Conservation (phyloP, 2,329 filamentous ascomycete species). For the Botrytis fragariae region DNA sequence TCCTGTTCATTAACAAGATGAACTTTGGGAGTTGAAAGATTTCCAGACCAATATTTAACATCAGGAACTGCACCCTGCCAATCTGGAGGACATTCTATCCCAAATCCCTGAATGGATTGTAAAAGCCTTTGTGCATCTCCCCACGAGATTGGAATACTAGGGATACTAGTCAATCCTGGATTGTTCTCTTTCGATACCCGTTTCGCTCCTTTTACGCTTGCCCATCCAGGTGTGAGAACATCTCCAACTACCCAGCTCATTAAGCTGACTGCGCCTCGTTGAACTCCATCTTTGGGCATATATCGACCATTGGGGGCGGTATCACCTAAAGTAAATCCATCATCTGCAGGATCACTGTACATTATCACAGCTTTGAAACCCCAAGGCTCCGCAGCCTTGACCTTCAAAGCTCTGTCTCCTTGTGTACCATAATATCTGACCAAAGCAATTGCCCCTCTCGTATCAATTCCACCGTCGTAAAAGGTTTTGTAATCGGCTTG, state of each 20-base stretch:
- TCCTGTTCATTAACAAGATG: constrained; percentile 85
- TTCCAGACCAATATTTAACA: constrained; percentile 84
- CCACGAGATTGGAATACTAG: constrained; percentile 87
- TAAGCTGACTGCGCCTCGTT: constrained; percentile 76
- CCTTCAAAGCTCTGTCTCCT: constrained; percentile 71
- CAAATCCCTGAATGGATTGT: constrained; percentile 71
- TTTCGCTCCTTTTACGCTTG: constrained; percentile 63
- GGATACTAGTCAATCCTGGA: constrained; percentile 74
- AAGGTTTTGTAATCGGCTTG: constrained; percentile 77
- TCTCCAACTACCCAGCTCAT: constrained; percentile 85
- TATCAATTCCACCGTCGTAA: constrained; percentile 66
- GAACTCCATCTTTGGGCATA: constrained; percentile 79
- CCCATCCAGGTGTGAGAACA: constrained; percentile 85
- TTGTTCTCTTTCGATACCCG: constrained; percentile 69
- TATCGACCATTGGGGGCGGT: constrained; percentile 74
- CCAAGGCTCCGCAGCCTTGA: constrained; percentile 84
- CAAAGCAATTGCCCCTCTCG: constrained; percentile 78
- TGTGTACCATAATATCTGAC: constrained; percentile 78
- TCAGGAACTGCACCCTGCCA: constrained; percentile 80
- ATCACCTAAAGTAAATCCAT: constrained; percentile 73
- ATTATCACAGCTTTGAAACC: constrained; percentile 87
- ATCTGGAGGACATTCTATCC: constrained; percentile 61
- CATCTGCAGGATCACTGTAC: constrained; percentile 85
- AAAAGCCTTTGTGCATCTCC: constrained; percentile 80
- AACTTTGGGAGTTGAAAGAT: constrained; percentile 70